Evolutionary conservation across 2,329 filamentous ascomycete genomes (phyloP), one percentile per base, ranked within the genome.

Genomic region (Lachnum nothofagi): DNA sequence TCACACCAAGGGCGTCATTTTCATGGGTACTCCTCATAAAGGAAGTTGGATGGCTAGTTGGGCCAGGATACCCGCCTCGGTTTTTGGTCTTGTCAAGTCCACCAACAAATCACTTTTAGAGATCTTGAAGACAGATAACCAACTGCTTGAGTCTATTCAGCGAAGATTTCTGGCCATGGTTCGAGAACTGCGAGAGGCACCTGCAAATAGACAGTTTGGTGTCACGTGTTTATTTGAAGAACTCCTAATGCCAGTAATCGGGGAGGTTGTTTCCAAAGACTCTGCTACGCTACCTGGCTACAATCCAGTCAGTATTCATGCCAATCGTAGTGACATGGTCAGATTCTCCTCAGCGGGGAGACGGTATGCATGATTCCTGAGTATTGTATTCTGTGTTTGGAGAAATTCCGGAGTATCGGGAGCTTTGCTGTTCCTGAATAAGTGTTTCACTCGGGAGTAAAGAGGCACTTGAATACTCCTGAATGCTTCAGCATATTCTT

Each of bases 11-110:
- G 68, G 65, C 6, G 58, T 71, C 17, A 34, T 60, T 7, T 71
- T 71, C 46, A 63, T 71, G 56, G 67, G 69, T 3, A 70, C 68
- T 1, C 69, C 69, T 22, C 66, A 71, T 48, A 57, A 42, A 14
- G 68, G 67, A 4, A 57, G 65, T 0, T 64, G 60, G 62, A 57
- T 67, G 46, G 67, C 68, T 0, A 42, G 64, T 25, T 70, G 65
- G 68, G 61, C 60, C 0, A 59, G 51, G 10, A 62, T 66, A n/a
- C 60, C 62, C 0, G 64, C 54, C 17, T 51, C n/a, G 20, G 17
- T 2, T 8, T 22, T 55, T 2, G 42, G 42, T 16, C 10, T 48
- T 33, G 12, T 49, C 12, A 49, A 44, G 45, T 38, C 23, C 67
- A 73, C 51, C 42, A 70, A 69, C 50, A 63, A 42, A 24, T 53